Evolutionary conservation across 2,329 filamentous ascomycete species (phyloP), one percentile per base, ranked within the genome.

Genomic region (Sphaerulina musiva): DNA sequence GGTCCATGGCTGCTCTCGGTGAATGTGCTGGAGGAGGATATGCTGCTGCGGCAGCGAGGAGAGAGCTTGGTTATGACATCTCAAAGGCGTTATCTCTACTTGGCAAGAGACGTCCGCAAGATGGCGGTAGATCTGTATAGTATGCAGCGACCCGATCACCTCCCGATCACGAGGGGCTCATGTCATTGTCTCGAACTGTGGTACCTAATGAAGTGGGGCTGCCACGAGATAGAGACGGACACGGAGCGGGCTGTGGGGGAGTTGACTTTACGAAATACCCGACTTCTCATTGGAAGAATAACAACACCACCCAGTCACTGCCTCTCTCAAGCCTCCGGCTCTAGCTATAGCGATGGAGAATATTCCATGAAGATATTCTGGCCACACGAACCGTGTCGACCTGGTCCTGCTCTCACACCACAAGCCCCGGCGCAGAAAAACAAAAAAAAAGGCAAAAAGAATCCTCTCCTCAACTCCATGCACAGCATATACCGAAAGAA

Each of bases 1-100:
- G 77, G 64, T 86, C 83, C 83, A 86, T 86, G 39, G 41, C 56
- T 36, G 44, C 20, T 20, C 26, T 39, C 11, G 41, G 23, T n/a
- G 20, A 10, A 3, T 32, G 12, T 53, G 39, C 4, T 31, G 47
- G 8, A 14, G 14, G 11, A n/a, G 4, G 9, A 17, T 31, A 26
- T 26, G 48, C 46, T 51, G 55, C 55, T 50, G 39, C 46, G 36
- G 46, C 36, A 49, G 52, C 55, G 42, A 36, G 31, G 41, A 45
- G 40, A 9, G 9, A 20, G 40, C 17, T 29, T 29, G 26, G 6
- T 46, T 41, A 51, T 34, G 42, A 45, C 48, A 51, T 46, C 26
- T n/a, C 39, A 9, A 48, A 48, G 43, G 17, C 36, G 11, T 32
- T 34, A 14, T 31, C 26, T 29, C 26, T 29, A 29, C 26, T 7